Percentiles rank a stretch among this genome's conserved stretches.
Evolutionary conservation across 768 basidiomycete genomes (phyloP).

Genomic region (Crucibulum laeve): DNA sequence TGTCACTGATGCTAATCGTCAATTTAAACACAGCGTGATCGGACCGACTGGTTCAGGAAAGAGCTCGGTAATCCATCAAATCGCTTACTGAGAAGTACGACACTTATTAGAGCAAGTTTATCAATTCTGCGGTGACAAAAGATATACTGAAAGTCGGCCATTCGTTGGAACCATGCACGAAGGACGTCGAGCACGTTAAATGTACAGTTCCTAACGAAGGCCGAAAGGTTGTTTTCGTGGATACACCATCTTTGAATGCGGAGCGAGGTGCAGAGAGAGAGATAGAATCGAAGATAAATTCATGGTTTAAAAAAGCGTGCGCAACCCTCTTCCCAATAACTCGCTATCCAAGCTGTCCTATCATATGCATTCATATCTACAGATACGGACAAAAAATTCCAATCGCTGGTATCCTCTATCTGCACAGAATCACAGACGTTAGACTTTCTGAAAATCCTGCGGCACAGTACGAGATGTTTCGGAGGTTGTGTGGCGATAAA

Average conservation of each 20-base stretch:
- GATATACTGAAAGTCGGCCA: background rate
- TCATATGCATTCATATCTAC: too few relatives aligned
- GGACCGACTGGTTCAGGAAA: slow-evolving; percentile 4
- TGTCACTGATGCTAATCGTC: background rate
- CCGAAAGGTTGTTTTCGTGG: background rate
- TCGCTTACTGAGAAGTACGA: background rate
- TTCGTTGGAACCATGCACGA: background rate
- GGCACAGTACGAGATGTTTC: background rate
- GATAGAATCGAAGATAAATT: background rate
- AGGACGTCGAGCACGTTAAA: background rate
- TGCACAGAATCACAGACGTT: background rate
- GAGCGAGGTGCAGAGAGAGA: background rate
- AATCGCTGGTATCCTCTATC: background rate
- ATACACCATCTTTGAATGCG: background rate
- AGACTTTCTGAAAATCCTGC: background rate
- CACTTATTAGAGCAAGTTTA: background rate
- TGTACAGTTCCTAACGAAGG: background rate
- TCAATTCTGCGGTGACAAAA: background rate
- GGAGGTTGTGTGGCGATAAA: background rate
- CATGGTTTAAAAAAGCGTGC: background rate
- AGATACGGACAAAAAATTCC: background rate
- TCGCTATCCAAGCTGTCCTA: background rate
- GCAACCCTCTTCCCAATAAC: too few relatives aligned
- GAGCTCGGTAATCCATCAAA: background rate
- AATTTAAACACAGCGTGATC: background rate